Evolutionary conservation across 2,329 filamentous ascomycete species (phyloP).

Genomic region (Xylaria hypoxylon): DNA sequence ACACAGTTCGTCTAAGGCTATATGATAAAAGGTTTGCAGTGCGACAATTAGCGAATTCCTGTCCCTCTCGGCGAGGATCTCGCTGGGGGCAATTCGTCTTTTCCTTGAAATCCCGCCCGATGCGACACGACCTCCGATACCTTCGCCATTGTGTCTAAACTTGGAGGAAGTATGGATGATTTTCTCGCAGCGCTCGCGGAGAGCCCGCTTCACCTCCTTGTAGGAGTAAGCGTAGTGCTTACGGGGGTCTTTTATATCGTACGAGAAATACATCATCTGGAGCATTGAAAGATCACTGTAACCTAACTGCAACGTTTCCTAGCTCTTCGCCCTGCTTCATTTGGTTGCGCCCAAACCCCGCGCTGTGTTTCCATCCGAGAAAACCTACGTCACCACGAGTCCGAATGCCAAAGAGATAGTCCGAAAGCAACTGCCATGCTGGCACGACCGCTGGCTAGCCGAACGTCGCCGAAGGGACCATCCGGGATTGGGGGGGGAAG

Average conservation of each 20-base stretch:
- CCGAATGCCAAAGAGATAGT: conserved; percentile 69
- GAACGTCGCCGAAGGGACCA: conserved; percentile 66
- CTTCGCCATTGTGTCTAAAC: conserved; percentile 6
- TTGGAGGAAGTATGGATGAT: conserved; percentile 39
- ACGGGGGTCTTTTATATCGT: conserved; percentile 55
- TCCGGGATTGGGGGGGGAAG: conserved; percentile 48
- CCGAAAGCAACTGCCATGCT: conserved; percentile 77
- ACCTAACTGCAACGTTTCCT: conserved; percentile 26
- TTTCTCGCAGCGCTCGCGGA: conserved; percentile 46
- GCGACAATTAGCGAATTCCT: background rate
- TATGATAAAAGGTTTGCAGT: background rate
- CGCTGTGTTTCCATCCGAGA: conserved; percentile 79
- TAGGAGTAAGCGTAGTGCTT: conserved; percentile 52
- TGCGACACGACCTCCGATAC: conserved; percentile 20
- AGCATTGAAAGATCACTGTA: background rate
- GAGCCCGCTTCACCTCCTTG: conserved; percentile 55
- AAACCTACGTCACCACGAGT: conserved; percentile 82
- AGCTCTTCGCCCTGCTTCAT: conserved; percentile 77
- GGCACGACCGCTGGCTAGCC: conserved; percentile 81
- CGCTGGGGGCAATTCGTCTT: conserved; percentile 32
- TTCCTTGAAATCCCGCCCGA: conserved; percentile 3
- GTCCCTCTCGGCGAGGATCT: conserved; percentile 32
- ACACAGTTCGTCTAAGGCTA: background rate
- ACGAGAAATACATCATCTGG: conserved; percentile 38
- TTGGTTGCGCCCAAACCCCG: conserved; percentile 86